Conservation (phyloP, 768 basidiomycete genomes). For the Trametes sanguinea region DNA sequence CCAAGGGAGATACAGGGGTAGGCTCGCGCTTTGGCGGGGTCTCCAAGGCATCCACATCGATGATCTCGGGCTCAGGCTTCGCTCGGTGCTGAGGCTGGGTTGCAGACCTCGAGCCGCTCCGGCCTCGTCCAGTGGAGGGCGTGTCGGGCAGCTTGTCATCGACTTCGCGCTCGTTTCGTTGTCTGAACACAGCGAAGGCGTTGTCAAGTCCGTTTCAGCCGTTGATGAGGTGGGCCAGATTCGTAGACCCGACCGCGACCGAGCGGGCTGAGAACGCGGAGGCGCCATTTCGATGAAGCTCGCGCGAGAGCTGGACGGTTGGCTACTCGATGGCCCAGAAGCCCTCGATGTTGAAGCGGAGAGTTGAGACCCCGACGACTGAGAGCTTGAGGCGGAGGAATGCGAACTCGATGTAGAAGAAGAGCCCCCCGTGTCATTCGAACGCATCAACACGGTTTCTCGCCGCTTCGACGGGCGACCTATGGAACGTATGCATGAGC, state of each 20-base stretch:
- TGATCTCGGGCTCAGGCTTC: slow-evolving; percentile 21
- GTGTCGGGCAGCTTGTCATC: slow-evolving; percentile 47
- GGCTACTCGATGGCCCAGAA: slow-evolving; percentile 1
- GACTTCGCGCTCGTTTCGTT: slow-evolving; percentile 54
- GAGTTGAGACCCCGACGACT: slow-evolving; percentile 12
- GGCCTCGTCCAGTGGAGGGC: slow-evolving; percentile 45
- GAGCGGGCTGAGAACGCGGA: slow-evolving; percentile 13
- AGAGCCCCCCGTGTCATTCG: slow-evolving; percentile 19
- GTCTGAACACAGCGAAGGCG: slow-evolving; percentile 77
- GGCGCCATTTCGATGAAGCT: slow-evolving; percentile 5
- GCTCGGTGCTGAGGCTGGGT: background rate
- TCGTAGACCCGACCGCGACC: slow-evolving; percentile 14
- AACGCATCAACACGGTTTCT: slow-evolving; percentile 19
- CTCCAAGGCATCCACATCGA: slow-evolving; percentile 26
- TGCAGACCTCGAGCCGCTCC: background rate
- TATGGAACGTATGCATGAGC: background rate
- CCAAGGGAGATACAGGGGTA: background rate
- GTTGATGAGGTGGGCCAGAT: slow-evolving; percentile 38
- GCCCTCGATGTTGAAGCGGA: slow-evolving; percentile 10
- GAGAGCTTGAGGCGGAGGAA: slow-evolving; percentile 17
- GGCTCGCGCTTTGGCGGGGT: slow-evolving; percentile 2
- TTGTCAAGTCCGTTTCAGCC: slow-evolving; percentile 47
- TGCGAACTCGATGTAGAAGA: background rate
- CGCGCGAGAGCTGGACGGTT: background rate
- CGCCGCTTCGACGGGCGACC: slow-evolving; percentile 20